Evolutionary conservation across 2,329 filamentous ascomycete species (phyloP), one percentile per base, ranked within the genome.

Genomic region (Aspergillus caelatus): DNA sequence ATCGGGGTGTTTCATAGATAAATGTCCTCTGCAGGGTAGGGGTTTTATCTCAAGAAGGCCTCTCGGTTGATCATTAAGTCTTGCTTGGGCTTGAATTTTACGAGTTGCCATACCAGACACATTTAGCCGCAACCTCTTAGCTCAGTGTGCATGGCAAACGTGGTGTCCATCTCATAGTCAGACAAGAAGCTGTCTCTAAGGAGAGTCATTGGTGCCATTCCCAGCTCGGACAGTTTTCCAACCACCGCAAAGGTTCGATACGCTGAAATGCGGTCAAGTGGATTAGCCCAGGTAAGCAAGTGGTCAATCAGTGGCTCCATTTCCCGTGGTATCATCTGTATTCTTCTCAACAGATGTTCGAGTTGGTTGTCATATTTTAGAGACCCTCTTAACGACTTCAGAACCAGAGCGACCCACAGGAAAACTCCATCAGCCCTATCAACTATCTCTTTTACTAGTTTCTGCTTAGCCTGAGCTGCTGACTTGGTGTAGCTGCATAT

Each of bases 361-460:
- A 53, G 48, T 53, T 34, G 19, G 7, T 53, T 53, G 9, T 53
- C 48, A 8, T 53, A 34, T 30, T 19, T 53, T 28, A 53, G 8
- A n/a, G 12, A 19, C 48, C 26, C 10, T 32, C 48, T 32, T 19
- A 53, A 30, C 21, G 55, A 57, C 28, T 30, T 57, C 36, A 57
- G 21, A 12, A 19, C 36, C 14, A 45, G 30, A 8, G 41, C 36
- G 39, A 45, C 28, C 39, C 55, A 57, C 16, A 45, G 41, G 45
- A 59, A 59, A 8, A 59, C 45, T 19, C 57, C 57, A 21, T 28
- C 43, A 36, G 30, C 34, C 32, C 19, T 57, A 16, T 57, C 39
- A 26, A 57, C 55, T 28, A 57, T n/a, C 48, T 53, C 48, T 8
- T 28, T 21, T 34, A 53, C 48, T 30, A 32, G 34, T 2, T 19